A percentile compares a stretch with the other conserved stretches of the same genome.
These are phyloP conservation scores for Zychaea mexicana DNA, from an alignment of 371 early-diverging fungal species.

Conservation along the genomic window DNA sequence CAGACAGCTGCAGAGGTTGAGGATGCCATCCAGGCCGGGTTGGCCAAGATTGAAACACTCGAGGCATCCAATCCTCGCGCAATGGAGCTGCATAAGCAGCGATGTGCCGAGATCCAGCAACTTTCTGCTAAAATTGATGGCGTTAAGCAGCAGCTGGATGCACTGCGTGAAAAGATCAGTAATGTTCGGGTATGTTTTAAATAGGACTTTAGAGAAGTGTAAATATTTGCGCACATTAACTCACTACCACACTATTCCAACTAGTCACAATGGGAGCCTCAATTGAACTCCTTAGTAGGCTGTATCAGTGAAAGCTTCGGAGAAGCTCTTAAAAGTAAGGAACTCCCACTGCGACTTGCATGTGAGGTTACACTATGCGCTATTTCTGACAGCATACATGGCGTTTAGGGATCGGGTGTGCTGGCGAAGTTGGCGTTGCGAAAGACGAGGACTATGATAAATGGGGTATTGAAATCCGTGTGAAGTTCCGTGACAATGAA, in stretches of 20 bases:
- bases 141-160: slow-evolving; percentile 26
- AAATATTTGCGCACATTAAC: neutral
- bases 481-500: slow-evolving; percentile 89
- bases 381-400: neutral
- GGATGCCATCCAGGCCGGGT: slow-evolving; percentile 51
- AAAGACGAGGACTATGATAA: slow-evolving; percentile 82
- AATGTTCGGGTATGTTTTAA: slow-evolving; percentile 40
- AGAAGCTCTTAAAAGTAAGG: slow-evolving; percentile 67
- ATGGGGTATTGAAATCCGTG: slow-evolving; percentile 97
- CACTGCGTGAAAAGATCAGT: slow-evolving; percentile 34
- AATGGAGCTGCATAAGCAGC: slow-evolving; percentile 67
- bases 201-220: too few relatives aligned
- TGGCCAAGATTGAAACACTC: slow-evolving; percentile 52
- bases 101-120: slow-evolving; percentile 44
- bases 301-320: slow-evolving; percentile 74
- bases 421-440: slow-evolving; percentile 81
- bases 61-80: slow-evolving; percentile 52
- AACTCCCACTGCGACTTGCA: too few relatives aligned
- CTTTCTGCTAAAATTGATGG: slow-evolving; percentile 33
- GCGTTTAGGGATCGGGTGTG: slow-evolving; percentile 74
- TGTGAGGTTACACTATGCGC: neutral
- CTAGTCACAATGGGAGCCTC: slow-evolving; percentile 70
- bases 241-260: neutral
- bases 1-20: slow-evolving; percentile 44
- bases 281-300: slow-evolving; percentile 58